Evolutionary conservation across 2,329 filamentous ascomycete genomes (phyloP).

Genomic region (Ophiostoma sp.): DNA sequence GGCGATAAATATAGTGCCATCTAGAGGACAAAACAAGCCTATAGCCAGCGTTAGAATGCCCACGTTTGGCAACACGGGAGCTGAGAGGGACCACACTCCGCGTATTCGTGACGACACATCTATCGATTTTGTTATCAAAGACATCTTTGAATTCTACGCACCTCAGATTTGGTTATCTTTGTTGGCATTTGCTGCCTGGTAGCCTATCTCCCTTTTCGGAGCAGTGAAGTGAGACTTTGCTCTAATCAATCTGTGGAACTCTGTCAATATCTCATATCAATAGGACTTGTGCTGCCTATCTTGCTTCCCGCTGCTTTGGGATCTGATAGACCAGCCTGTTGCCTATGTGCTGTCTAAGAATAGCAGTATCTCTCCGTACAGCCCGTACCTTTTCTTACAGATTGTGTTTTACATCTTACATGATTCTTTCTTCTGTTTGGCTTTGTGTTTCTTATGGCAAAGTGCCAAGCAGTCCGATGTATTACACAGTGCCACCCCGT

Average conservation of each 20-base stretch:
- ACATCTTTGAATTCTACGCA: neutral
- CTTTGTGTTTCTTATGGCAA: conserved; percentile 2
- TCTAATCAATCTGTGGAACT: neutral
- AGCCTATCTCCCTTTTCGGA: conserved; percentile 2
- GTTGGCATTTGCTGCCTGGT: neutral
- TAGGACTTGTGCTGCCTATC: neutral
- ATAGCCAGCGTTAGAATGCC: neutral
- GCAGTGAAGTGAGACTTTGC: conserved; percentile 12
- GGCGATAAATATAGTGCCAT: neutral
- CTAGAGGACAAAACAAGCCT: neutral
- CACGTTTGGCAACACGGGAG: neutral
- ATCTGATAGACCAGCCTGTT: neutral
- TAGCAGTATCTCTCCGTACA: neutral
- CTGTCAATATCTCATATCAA: neutral
- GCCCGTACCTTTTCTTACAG: neutral
- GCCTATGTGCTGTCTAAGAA: neutral
- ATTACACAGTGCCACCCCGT: neutral
- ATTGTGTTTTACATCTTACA: neutral
- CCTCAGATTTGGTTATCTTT: conserved; percentile 3
- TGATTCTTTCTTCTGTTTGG: neutral
- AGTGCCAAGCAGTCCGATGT: neutral
- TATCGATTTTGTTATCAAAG: neutral
- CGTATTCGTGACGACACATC: neutral
- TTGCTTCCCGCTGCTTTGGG: neutral
- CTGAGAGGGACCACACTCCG: neutral